Percentiles rank a stretch among this genome's conserved stretches.
Conservation (phyloP, 768 basidiomycete species). For the Leucosporidium creatinivorum region DNA sequence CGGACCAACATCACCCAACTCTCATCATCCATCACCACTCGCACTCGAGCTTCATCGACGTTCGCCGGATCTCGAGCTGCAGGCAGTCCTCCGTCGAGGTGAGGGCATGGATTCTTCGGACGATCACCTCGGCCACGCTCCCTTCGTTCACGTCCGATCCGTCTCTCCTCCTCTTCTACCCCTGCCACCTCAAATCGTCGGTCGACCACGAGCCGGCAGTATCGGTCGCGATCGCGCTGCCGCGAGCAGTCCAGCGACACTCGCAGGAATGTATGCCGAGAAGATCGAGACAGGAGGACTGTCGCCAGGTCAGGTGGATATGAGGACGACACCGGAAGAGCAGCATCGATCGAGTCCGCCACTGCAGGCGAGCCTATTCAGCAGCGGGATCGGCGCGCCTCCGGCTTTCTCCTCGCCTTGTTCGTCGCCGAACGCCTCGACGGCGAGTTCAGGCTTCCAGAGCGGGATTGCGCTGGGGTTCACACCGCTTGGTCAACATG, state of each 20-base stretch:
- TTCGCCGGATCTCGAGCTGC: background rate
- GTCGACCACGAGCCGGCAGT: background rate
- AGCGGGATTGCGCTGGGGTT: no score
- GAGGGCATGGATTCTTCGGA: background rate
- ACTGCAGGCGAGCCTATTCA: background rate
- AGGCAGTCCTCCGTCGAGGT: background rate
- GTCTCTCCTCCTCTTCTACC: no score
- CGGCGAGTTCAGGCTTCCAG: no score
- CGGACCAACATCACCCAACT: background rate
- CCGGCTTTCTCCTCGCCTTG: background rate
- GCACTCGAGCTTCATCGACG: background rate
- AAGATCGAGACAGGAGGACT: background rate
- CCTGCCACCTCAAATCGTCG: background rate
- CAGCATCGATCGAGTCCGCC: background rate
- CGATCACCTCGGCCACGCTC: no score
- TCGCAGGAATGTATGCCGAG: constrained; percentile 18
- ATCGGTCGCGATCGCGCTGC: no score
- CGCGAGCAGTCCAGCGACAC: background rate
- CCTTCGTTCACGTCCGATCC: no score
- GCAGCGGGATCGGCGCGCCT: background rate
- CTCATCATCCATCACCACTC: constrained; percentile 4
- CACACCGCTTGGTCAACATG: no score
- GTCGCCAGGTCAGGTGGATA: background rate
- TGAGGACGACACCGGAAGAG: background rate
- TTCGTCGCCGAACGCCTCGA: background rate